Percentiles rank a stretch among this genome's conserved stretches.
Conservation (phyloP, 768 basidiomycete genomes). For the Auricularia heimuer region DNA sequence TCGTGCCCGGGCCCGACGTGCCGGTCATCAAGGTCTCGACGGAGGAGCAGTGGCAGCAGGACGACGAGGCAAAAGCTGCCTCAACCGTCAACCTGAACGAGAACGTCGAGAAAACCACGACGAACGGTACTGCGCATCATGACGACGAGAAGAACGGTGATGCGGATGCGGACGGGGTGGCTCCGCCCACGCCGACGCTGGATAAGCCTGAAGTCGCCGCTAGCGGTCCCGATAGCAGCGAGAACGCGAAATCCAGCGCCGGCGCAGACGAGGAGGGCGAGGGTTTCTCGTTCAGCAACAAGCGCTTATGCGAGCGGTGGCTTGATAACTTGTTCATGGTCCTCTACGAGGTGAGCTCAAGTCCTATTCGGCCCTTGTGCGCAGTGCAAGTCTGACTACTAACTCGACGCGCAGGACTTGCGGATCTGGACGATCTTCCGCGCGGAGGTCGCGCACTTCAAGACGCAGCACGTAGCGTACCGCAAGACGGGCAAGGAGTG, state of each 20-base stretch:
- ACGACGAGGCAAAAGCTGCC: constrained; percentile 36
- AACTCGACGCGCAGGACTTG: constrained; percentile 51
- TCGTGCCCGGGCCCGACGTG: neutral
- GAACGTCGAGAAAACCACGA: constrained; percentile 6
- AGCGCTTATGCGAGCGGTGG: constrained; percentile 95
- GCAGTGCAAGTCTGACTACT: neutral
- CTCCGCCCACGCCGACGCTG: constrained; percentile 12
- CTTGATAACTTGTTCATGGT: constrained; percentile 98
- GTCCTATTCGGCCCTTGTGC: neutral
- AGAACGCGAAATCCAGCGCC: constrained; percentile 12
- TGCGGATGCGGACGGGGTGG: constrained; percentile 20
- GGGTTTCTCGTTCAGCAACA: constrained; percentile 88
- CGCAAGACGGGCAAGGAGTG: constrained; percentile 95
- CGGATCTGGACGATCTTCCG: constrained; percentile 99
- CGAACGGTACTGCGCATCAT: neutral
- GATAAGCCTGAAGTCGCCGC: constrained; percentile 36
- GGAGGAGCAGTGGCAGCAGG: constrained; percentile 35
- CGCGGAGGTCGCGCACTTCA: constrained; percentile 97
- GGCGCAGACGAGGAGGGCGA: constrained; percentile 30
- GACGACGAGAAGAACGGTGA: constrained; percentile 5
- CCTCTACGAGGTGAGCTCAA: constrained; percentile 71
- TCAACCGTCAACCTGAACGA: constrained; percentile 17
- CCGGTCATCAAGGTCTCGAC: constrained; percentile 1
- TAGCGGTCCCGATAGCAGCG: constrained; percentile 13
- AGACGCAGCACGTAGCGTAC: constrained; percentile 96